These are phyloP conservation scores for Colletotrichum filicis DNA, from an alignment of 2,329 filamentous ascomycete species.

Conservation along the genomic window DNA sequence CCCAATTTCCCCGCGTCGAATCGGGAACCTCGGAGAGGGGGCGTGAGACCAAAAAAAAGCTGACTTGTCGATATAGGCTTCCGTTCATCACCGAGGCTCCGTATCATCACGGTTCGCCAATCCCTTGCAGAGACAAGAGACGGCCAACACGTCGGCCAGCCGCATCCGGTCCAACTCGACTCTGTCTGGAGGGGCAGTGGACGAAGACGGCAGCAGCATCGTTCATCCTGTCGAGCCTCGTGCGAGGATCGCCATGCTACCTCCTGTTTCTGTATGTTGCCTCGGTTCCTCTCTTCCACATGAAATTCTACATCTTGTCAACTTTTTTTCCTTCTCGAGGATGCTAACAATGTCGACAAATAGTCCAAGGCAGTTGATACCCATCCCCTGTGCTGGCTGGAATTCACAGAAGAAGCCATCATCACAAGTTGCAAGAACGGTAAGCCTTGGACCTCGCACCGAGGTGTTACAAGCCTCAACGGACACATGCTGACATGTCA, in stretches of 20 bases:
- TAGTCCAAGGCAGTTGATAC: conserved; percentile 85
- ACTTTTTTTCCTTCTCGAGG: no score
- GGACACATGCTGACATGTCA: not conserved
- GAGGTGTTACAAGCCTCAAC: conserved; percentile 1
- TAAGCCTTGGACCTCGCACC: conserved; percentile 57
- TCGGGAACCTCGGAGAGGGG: not conserved
- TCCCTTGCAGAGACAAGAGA: conserved; percentile 67
- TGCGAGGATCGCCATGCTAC: conserved; percentile 84
- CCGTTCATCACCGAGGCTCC: conserved; percentile 66
- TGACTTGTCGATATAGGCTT: conserved; percentile 51
- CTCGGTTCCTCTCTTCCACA: no score
- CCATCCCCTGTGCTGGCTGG: conserved; percentile 89
- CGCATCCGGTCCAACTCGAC: conserved; percentile 79
- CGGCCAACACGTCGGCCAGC: conserved; percentile 67
- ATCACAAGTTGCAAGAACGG: conserved; percentile 92
- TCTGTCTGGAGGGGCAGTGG: conserved; percentile 58
- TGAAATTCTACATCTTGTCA: no score
- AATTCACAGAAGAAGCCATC: conserved; percentile 94
- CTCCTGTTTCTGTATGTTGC: conserved; percentile 83
- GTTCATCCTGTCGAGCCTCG: conserved; percentile 88
- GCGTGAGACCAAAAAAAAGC: not conserved
- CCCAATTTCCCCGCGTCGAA: not conserved
- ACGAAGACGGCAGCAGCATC: conserved; percentile 68
- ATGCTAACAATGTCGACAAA: conserved; percentile 32
- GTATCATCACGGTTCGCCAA: conserved; percentile 61